A percentile compares a stretch with the other conserved stretches of the same genome.
phyloP scores from a whole-genome alignment of 1,284 basidiomycete species.

The Naganishia albida region DNA sequence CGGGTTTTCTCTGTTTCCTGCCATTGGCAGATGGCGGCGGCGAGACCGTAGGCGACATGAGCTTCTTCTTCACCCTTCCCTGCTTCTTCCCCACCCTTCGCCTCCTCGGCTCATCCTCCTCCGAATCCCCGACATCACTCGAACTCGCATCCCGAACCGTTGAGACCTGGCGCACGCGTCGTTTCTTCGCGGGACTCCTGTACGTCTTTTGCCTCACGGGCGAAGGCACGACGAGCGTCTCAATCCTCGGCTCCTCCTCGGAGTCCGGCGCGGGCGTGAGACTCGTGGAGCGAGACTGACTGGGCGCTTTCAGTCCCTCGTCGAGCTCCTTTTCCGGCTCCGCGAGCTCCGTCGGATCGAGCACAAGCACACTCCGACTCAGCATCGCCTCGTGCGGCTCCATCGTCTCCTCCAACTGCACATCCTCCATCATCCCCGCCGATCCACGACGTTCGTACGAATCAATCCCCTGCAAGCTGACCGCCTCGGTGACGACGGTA shows the following conservation, averaged over 20 bases:
- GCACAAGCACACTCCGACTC: background rate
- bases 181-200: slow-evolving; percentile 15
- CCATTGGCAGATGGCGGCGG: background rate
- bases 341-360: background rate
- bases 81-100: slow-evolving; percentile 1
- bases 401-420: background rate
- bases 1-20: background rate
- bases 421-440: background rate
- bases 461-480: slow-evolving; percentile 20
- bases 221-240: slow-evolving; percentile 12
- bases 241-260: slow-evolving; percentile 8
- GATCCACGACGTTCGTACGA: slow-evolving; percentile 3
- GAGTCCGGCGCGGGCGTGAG: slow-evolving; percentile 3
- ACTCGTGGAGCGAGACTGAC: slow-evolving; percentile 8
- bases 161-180: background rate
- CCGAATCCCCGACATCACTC: background rate
- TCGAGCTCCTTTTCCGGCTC: background rate
- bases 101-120: slow-evolving; percentile 5
- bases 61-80: slow-evolving; percentile 4
- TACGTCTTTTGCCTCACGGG: slow-evolving; percentile 6
- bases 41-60: slow-evolving; percentile 14
- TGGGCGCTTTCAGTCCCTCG: background rate
- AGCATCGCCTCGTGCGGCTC: no score
- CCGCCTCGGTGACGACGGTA: background rate
- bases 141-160: background rate